Evolutionary conservation across 129 eudicot genomes (phyloP), one percentile per base, ranked within the genome.

Genomic region (Dittrichia graveolens): DNA sequence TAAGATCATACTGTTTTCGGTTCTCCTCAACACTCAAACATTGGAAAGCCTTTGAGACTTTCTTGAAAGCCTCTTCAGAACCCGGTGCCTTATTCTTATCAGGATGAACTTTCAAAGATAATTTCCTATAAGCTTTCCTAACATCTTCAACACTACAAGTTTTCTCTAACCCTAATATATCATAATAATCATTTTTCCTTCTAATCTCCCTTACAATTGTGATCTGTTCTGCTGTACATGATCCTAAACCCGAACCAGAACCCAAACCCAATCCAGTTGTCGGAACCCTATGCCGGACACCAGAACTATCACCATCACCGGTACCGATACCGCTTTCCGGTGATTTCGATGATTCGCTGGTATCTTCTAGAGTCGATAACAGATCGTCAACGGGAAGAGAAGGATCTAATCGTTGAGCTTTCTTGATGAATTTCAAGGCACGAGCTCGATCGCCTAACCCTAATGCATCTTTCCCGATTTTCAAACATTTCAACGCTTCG

Each of bases 41-140:
- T 70, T 87, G 85, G 52, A 90, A 90, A 14, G 96, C 90, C 71
- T 82, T 90, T 0, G 96, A 90, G 0, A 90, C 93, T 69, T 61
- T 80, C 75, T 90, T 87, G 57, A 90, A 90, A 6, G 93, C 90
- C 64, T 90, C 96, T 65, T 90, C 96, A 0, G 96, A 86, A 3
- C 96, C 96, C 0, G 96, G 91, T 3, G 96, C 96, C 24, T 75
- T 75, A 66, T 90, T 90, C 71, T 90, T 90, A 73, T 90, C 96
- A 3, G 96, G 96, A 81, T 90, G 96, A 61, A 90, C 96, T 67
- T 90, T 90, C 50, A 90, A 69, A 0, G 96, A 90, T 44, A 90
- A 11, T 65, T 90, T 90, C 67, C 96, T 58, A 79, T 90, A 90
- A 3, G 90, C 93, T 83, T 90, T 90, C 41, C 88, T 76, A 52